phyloP scores from a whole-genome alignment of 1,284 basidiomycete species.

The Cryptococcus amylolentus region DNA sequence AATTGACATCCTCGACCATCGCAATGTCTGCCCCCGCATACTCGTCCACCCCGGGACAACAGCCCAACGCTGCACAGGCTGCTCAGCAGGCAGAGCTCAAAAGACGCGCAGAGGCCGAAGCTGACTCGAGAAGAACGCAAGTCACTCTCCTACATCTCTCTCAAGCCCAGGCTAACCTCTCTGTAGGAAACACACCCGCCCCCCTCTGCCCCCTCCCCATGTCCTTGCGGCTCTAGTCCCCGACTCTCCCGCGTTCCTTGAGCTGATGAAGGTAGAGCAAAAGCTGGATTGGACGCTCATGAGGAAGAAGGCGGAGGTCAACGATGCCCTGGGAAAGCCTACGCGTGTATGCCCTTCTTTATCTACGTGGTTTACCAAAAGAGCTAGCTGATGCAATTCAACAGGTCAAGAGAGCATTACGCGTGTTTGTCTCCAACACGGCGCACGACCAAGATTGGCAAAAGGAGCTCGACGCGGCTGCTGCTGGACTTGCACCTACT shows the following conservation, averaged over 20 bases:
- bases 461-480: conserved; percentile 37
- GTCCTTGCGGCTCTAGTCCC: conserved; percentile 54
- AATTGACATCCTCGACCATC: conserved; percentile 22
- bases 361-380: neutral
- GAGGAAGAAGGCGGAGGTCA: conserved; percentile 83
- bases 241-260: conserved; percentile 80
- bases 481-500: neutral
- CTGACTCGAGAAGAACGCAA: conserved; percentile 3
- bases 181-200: conserved; percentile 34
- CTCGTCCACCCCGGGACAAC: neutral
- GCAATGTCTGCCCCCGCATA: neutral
- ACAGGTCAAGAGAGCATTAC: conserved; percentile 76
- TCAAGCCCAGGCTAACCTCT: neutral
- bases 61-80: neutral
- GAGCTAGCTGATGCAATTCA: neutral
- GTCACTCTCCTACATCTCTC: too few relatives aligned
- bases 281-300: conserved; percentile 94
- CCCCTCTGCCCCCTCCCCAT: conserved; percentile 48
- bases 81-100: conserved; percentile 7
- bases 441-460: conserved; percentile 84
- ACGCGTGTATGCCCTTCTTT: conserved; percentile 40
- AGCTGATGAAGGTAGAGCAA: conserved; percentile 81
- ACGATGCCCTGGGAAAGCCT: conserved; percentile 64
- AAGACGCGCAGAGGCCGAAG: conserved; percentile 15
- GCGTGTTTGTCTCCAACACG: conserved; percentile 85